Percentiles rank a stretch among this genome's conserved stretches.
Evolutionary conservation across 2,329 filamentous ascomycete genomes (phyloP).

Genomic region (Harringtonia aguacate): DNA sequence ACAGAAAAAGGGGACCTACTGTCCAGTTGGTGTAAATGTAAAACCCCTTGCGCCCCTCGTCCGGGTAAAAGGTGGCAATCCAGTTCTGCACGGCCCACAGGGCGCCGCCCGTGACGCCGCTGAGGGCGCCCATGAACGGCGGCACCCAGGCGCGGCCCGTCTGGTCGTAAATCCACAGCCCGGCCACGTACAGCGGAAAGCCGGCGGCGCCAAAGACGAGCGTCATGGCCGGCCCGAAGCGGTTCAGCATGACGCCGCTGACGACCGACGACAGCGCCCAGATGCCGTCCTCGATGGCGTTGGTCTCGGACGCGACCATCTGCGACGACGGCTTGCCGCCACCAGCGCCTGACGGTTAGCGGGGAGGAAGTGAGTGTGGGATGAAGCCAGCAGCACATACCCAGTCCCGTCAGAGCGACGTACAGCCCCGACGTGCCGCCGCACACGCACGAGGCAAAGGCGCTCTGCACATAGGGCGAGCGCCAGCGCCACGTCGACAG

Average conservation of each 20-base stretch:
- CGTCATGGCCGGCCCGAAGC: neutral
- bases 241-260: neutral
- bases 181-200: constrained; percentile 1
- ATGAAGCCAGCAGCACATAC: neutral
- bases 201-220: neutral
- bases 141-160: constrained; percentile 1
- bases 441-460: neutral
- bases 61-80: constrained; percentile 1
- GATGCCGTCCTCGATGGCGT: neutral
- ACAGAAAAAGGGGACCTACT: neutral
- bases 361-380: neutral
- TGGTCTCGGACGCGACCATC: neutral
- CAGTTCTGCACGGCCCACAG: constrained; percentile 4
- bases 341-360: constrained; percentile 1
- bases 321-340: constrained; percentile 1
- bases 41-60: neutral
- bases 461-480: neutral
- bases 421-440: neutral
- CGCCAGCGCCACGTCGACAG: neutral
- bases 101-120: neutral
- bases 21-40: constrained; percentile 1
- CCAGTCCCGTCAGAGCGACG: neutral
- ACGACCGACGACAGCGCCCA: constrained; percentile 2
- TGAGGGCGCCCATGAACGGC: neutral
- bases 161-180: constrained; percentile 2